Base-by-base conservation (phyloP, 371 early-diverging fungal genomes). In the Mortierella sp. region DNA sequence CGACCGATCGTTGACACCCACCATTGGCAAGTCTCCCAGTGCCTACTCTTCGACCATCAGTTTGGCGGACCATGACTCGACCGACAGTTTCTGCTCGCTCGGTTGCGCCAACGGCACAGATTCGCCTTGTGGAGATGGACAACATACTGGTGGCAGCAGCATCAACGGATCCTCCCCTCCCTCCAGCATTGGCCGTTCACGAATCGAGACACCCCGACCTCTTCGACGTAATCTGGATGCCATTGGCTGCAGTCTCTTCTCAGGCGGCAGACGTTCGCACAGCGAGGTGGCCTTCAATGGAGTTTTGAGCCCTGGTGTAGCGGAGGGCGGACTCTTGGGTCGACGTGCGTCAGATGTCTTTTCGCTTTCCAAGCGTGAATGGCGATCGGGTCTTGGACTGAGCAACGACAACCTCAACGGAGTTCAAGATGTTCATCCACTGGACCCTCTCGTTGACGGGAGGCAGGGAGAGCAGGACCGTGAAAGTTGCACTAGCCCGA, bases 181-280 rank as follows among this genome's bases (percentile, higher is more conserved):
- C 0, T 31, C 69, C 29, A 58, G 41, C 2, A 37, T 67, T 39
- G 74, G 80, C 10, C 40, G 70, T 44, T 69, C 70, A 50, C 76
- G 77, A 4, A 40, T 74, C 66, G 77, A 74, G 31, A 71, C 77
- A 16, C 77, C 82, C 22, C 66, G 82, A 31, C 77, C 78, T 13
- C 31, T 74, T 7, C 71, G 82, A 14, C 48, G 74, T 52, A 65
- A 71, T 24, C 40, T 80, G 63, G 80, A 80, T 24, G 50, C n/a
- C 24, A 41, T 74, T 52, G 68, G 55, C 2, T 69, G 73, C n/a
- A 64, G 64, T 64, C 66, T 68, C 16, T 73, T 72, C 40, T 48
- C 70, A 22, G 40, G 66, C 1, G 73, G 70, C 13, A 72, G 80
- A 43, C 73, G 80, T n/a, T 69, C 80, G 5, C 64, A 80, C 39